phyloP scores from a whole-genome alignment of 768 basidiomycete species.

The Trametes meyenii region DNA sequence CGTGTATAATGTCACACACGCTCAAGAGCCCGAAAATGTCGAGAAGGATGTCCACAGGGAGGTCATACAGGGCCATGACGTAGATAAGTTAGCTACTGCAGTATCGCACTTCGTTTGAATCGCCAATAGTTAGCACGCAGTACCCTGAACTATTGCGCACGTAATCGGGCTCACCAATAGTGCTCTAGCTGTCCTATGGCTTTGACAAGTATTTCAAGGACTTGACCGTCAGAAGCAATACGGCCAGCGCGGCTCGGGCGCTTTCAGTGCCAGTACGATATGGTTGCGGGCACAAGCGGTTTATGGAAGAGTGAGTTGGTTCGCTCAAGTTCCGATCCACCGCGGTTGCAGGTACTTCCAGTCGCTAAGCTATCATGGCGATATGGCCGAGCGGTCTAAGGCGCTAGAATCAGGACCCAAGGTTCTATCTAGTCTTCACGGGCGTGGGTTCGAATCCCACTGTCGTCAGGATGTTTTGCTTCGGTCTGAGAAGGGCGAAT shows the following conservation, averaged over 20 bases:
- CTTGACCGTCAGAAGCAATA: not conserved
- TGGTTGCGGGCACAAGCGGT: not conserved
- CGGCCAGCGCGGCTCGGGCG: not conserved
- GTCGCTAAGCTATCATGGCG: constrained; percentile 27
- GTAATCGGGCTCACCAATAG: no score
- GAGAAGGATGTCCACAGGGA: constrained; percentile 55
- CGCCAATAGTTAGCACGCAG: no score
- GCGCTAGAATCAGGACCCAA: constrained; percentile 56
- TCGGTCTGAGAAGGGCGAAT: no score
- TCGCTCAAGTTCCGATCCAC: not conserved
- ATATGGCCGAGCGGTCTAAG: constrained; percentile 91
- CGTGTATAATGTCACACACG: constrained; percentile 43
- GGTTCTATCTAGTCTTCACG: constrained; percentile 44
- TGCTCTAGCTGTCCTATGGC: no score
- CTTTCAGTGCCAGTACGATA: not conserved
- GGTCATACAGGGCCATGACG: constrained; percentile 15
- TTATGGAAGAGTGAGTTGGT: not conserved
- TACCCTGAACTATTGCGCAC: no score
- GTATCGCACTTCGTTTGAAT: not conserved
- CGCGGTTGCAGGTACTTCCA: not conserved
- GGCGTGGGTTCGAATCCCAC: constrained; percentile 58
- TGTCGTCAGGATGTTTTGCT: constrained; percentile 24
- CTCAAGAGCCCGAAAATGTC: constrained; percentile 46
- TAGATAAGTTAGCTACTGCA: not conserved
- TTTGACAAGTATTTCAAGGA: not conserved